Base-by-base conservation (phyloP, 345 rosid genomes). In the Salix viminalis region DNA sequence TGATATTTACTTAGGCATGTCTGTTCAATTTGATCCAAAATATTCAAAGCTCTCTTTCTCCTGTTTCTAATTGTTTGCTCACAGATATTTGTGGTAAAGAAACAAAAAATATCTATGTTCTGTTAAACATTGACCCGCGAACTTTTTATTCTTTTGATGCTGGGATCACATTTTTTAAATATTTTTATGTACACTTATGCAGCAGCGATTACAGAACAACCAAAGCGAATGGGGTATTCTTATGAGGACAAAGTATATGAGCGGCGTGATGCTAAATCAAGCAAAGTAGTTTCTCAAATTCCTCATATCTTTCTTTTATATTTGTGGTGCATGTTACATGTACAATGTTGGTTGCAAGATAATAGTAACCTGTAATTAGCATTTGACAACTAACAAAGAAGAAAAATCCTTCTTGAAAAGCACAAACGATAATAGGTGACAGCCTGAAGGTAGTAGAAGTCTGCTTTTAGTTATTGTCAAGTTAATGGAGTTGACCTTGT, bases 201-300 rank as follows among this genome's bases (percentile, higher is more conserved):
- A 78, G 72, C 81, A 83, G 84, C 79, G 48, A 65, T 83, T 79
- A 70, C 74, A 42, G 98, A 85, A 77, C 89, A 83, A 80, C 93
- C 84, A 70, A 88, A 86, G 83, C 91, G 79, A 56, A 50, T 77
- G 14, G 82, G 61, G 60, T 88, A 84, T 82, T 69, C 88, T 69
- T 94, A 88, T 73, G 97, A 89, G 67, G 84, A 85, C 81, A 91
- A 92, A 82, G 73, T 82, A 72, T 90, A 85, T 58, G 93, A 89
- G 71, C 86, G 83, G 50, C 92, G 76, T 71, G 88, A 88, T 74
- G 83, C 79, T 78, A 83, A 84, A 65, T 75, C 90, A 42, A 88
- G 77, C 86, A 92, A 92, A 80, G 99, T 93, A 85, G 74, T 93
- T 84, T 83, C 77, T 77, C 39, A 32, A 78, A 67, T 67, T 68